phyloP scores from a whole-genome alignment of 495 filamentous ascomycete species.

The Penicillium odoratum region DNA sequence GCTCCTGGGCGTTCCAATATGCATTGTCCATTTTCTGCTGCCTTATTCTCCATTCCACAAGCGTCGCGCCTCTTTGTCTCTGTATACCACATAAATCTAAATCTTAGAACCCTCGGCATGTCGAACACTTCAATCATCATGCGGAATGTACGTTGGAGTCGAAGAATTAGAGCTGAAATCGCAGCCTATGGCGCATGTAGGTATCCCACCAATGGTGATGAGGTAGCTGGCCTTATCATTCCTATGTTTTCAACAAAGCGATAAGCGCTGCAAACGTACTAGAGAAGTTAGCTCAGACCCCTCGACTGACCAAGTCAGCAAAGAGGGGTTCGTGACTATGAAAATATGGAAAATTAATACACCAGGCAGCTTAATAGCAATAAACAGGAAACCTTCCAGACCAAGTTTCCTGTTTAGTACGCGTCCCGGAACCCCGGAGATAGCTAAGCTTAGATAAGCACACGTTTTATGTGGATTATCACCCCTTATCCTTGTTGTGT shows the following conservation, averaged over 20 bases:
- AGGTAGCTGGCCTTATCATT: not conserved
- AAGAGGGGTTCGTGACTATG: not conserved
- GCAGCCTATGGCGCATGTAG: not conserved
- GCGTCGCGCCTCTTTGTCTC: not conserved
- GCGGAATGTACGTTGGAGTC: not conserved
- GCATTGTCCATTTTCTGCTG: not conserved
- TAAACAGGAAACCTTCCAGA: too few relatives aligned
- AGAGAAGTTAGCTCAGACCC: not conserved
- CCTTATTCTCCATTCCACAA: not conserved
- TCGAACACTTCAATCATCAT: not conserved
- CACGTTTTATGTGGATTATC: slow-evolving; percentile 12
- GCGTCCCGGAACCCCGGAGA: slow-evolving; percentile 5
- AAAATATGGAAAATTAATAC: not conserved
- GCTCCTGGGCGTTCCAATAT: not conserved
- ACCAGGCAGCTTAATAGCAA: too few relatives aligned
- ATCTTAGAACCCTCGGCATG: not conserved
- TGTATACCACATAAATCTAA: not conserved
- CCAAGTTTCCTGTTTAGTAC: not conserved
- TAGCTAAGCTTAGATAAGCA: slow-evolving; percentile 13
- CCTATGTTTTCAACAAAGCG: not conserved
- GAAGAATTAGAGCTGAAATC: not conserved
- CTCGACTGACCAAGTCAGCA: not conserved
- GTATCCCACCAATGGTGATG: not conserved
- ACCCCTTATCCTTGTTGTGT: slow-evolving; percentile 8
- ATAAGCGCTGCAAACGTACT: not conserved